Base-by-base conservation (phyloP, 768 basidiomycete genomes). In the Mycena rosella region DNA sequence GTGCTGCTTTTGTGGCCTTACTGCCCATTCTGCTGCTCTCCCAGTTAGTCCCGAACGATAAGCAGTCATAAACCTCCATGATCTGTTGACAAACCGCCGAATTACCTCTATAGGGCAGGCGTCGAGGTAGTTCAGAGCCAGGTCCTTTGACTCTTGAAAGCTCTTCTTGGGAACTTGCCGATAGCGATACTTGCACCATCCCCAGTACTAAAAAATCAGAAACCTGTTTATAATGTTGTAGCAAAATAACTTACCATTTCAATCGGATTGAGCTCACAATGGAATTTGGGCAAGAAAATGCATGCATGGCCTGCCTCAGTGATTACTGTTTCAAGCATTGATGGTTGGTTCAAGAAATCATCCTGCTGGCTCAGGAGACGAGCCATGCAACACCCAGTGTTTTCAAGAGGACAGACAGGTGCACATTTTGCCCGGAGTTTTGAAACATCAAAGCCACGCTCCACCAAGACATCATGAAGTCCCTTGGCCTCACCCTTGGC, bases 321-420 rank as follows among this genome's bases (percentile, higher is more conserved):
- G 30, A 72, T 73, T 5, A 60, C 32, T 18, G 59, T 29, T 32
- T 74, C 69, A 10, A 75, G 27, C 18, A 71, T 49, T 47, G 73
- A 68, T 9, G 71, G 74, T 30, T 75, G 69, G 27, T 56, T 32
- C 32, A 45, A 34, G 8, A 74, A 74, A 48, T 74, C 74, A 22
- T 65, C 58, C 47, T 74, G 74, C 40, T 59, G 62, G 18, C 60
- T 26, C 8, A 74, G 54, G 34, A 74, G 64, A 27, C 61, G 40
- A 24, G 42, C 26, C 72, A 73, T 74, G 60, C 70, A 74, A 58
- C 72, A 74, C 29, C 56, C 51, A 34, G 52, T 52, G 32, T 51
- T 49, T 11, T 54, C 67, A 53, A 55, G 22, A 36, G 32, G 34
- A 18, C 24, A 66, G 26, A 56, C 65, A 17, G 38, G 15, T 38